phyloP scores from a whole-genome alignment of 495 filamentous ascomycete genomes.

The Podospora australis region DNA sequence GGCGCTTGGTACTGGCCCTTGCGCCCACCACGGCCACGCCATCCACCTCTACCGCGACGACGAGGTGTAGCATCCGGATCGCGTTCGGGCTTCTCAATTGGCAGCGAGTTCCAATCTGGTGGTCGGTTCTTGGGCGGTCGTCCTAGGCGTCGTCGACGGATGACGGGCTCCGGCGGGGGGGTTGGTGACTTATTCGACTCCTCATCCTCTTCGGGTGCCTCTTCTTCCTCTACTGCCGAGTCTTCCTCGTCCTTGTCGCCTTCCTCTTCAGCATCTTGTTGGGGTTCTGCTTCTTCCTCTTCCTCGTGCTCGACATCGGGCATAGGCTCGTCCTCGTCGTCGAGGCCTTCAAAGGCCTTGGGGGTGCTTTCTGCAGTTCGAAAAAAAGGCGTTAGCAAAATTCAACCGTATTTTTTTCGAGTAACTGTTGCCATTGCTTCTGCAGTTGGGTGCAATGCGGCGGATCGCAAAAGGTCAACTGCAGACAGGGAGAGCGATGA shows the following conservation, averaged over 20 bases:
- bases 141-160: conserved; percentile 72
- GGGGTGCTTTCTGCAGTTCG: conserved; percentile 44
- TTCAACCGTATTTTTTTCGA: too few relatives aligned
- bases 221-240: conserved; percentile 34
- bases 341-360: conserved; percentile 39
- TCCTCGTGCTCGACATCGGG: conserved; percentile 27
- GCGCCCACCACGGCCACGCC: conserved; percentile 60
- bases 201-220: conserved; percentile 35
- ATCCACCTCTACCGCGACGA: conserved; percentile 63
- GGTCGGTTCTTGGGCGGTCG: conserved; percentile 80
- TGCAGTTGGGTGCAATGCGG: background rate
- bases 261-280: conserved; percentile 26
- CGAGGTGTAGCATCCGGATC: conserved; percentile 52
- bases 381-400: conserved; percentile 10
- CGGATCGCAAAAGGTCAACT: background rate
- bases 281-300: conserved; percentile 31
- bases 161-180: conserved; percentile 52
- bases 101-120: conserved; percentile 61
- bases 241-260: conserved; percentile 32
- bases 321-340: conserved; percentile 48
- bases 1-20: conserved; percentile 68
- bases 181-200: conserved; percentile 41
- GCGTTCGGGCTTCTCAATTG: conserved; percentile 50
- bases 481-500: background rate
- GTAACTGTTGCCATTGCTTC: too few relatives aligned